phyloP scores from a whole-genome alignment of 2,329 filamentous ascomycete genomes.

The Emydomyces testavorans region DNA sequence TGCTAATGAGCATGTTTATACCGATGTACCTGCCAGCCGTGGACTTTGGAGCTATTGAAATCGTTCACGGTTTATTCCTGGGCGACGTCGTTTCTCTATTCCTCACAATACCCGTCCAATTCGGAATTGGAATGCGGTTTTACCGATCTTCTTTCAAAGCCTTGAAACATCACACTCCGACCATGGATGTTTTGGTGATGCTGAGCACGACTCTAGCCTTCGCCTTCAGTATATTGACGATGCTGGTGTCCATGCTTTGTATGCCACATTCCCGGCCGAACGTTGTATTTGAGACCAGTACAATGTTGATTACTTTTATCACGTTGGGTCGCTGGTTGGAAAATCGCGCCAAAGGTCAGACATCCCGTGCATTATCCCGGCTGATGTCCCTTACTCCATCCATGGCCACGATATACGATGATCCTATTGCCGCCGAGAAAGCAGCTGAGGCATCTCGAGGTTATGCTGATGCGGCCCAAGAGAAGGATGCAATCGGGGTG shows the following conservation, averaged over 20 bases:
- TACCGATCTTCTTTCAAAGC: constrained; percentile 91
- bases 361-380: constrained; percentile 79
- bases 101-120: constrained; percentile 87
- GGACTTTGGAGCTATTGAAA: constrained; percentile 60
- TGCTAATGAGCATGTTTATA: constrained; percentile 83
- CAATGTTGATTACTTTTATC: constrained; percentile 96
- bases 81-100: constrained; percentile 74
- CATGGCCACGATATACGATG: constrained; percentile 92
- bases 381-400: constrained; percentile 94
- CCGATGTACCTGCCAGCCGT: constrained; percentile 70
- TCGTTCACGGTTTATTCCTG: constrained; percentile 67
- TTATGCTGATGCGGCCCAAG: constrained; percentile 4
- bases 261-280: constrained; percentile 67
- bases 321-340: constrained; percentile 83
- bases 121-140: constrained; percentile 89
- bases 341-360: constrained; percentile 91
- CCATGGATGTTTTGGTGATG: constrained; percentile 94
- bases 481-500: constrained; percentile 16
- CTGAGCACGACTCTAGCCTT: constrained; percentile 91
- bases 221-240: constrained; percentile 82
- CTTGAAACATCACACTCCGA: constrained; percentile 77
- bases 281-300: constrained; percentile 94
- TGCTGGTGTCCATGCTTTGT: constrained; percentile 68
- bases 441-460: constrained; percentile 63
- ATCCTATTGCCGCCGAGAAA: constrained; percentile 88